Conservation (phyloP, 306 rosid genomes). For the Trichosanthes cucumerina region DNA sequence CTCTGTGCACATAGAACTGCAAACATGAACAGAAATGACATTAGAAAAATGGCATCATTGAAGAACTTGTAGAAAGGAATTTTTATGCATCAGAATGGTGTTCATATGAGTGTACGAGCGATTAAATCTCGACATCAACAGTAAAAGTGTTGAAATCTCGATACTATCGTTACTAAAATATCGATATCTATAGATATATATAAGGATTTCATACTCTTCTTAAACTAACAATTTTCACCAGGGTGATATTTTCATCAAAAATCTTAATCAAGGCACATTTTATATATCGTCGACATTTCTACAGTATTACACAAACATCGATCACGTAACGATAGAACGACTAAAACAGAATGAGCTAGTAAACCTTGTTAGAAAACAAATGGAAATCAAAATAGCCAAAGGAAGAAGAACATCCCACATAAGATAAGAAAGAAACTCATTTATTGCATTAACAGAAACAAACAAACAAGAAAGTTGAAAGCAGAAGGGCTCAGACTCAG, state of each 20-base stretch:
- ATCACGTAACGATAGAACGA: background rate
- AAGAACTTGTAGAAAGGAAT: background rate
- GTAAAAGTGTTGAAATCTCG: too few species aligned
- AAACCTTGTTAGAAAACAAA: background rate
- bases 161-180: background rate
- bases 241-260: background rate
- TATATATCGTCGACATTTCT: background rate
- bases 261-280: too few species aligned
- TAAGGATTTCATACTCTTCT: too few species aligned
- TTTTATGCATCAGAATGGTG: too few species aligned
- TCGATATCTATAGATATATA: background rate
- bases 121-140: too few species aligned
- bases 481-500: background rate
- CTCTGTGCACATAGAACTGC: too few species aligned
- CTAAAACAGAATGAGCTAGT: background rate
- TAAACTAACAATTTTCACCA: background rate
- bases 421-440: background rate
- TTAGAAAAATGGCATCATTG: background rate
- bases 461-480: background rate
- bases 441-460: background rate
- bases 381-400: background rate
- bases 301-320: too few species aligned
- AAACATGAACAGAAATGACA: too few species aligned
- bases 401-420: background rate
- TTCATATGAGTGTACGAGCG: background rate